Evolutionary conservation across 208 protist species (phyloP), one percentile per base, ranked within the genome.

Genomic region (Trypanosoma brucei): DNA sequence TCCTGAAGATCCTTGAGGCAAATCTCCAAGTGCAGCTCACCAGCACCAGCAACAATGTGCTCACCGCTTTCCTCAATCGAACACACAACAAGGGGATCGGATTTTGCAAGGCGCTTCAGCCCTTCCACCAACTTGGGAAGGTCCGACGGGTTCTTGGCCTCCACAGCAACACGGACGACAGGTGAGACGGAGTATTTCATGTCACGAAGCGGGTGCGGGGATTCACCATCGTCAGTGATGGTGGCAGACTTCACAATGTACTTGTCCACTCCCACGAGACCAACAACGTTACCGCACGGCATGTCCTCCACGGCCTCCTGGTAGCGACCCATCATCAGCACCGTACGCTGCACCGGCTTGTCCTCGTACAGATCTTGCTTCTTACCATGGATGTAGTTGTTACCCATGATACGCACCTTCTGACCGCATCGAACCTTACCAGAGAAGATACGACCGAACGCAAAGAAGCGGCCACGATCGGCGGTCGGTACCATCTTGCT

Each of bases 171-270:
- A 85, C 98, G 96, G 56, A 99, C 98, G 75, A 90, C 79, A 55
- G 98, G 97, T 9, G 98, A 99, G 62, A 99, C 98, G 50, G 95
- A 98, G 96, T 98, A 99, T 90, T 99, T 99, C 98, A 99, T 99
- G 39, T 97, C 89, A 44, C 71, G 73, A 52, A 87, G 76, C 14
- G 53, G 81, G 80, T 84, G 56, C 3, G 74, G 77, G 59, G n/a
- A 70, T 68, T 83, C 78, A 57, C 78, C 79, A 46, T 79, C 80
- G 55, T 95, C 88, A 48, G 97, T 97, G 68, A 99, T 94, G 72
- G 98, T 99, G 66, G 97, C 98, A 59, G 94, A 95, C 88, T 99
- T 99, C 69, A 98, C 75, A 52, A 99, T 79, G 87, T 94, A 99
- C 86, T 99, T 96, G 86, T 99, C 98, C 31, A 99, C 90, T 80